Evolutionary conservation across 148 eudicot species (phyloP).

Genomic region (Pouteria glomerata): DNA sequence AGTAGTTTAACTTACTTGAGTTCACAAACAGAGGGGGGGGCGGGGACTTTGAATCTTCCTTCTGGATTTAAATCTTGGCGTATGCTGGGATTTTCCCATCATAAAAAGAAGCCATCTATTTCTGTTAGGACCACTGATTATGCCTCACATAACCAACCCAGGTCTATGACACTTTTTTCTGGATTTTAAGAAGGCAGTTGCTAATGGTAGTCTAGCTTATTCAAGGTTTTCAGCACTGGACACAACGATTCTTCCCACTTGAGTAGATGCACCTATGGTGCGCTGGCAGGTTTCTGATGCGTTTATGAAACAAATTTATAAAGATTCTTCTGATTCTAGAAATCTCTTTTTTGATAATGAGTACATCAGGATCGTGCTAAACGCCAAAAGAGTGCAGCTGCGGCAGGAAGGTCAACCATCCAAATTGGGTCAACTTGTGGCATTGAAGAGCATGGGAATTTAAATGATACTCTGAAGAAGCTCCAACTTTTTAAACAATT

Average conservation of each 20-base stretch:
- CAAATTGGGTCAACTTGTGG: constrained; percentile 10
- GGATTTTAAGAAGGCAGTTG: not conserved
- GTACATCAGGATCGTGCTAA: constrained; percentile 7
- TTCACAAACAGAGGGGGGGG: not conserved
- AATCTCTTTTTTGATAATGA: not conserved
- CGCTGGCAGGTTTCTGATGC: not conserved
- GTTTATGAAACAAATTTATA: not conserved
- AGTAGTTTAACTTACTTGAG: constrained; percentile 5
- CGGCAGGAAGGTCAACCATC: constrained; percentile 6
- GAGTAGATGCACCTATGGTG: not conserved
- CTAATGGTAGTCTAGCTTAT: constrained; percentile 9
- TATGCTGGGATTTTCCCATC: not conserved
- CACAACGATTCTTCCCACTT: constrained; percentile 8
- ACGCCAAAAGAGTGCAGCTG: not conserved
- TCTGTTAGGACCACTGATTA: not conserved
- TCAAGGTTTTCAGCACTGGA: not conserved
- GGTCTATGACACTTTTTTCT: not conserved
- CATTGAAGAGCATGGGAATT: constrained; percentile 13
- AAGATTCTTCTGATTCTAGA: not conserved
- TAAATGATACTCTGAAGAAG: constrained; percentile 36
- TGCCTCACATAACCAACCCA: not conserved
- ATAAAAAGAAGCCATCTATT: not conserved
- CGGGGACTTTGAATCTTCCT: not conserved
- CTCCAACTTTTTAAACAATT: constrained; percentile 53
- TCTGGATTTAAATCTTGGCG: not conserved